A percentile compares a stretch with the other conserved stretches of the same genome.
These are phyloP conservation scores for Balansia obtecta DNA, from an alignment of 2,329 filamentous ascomycete genomes.

Conservation along the genomic window DNA sequence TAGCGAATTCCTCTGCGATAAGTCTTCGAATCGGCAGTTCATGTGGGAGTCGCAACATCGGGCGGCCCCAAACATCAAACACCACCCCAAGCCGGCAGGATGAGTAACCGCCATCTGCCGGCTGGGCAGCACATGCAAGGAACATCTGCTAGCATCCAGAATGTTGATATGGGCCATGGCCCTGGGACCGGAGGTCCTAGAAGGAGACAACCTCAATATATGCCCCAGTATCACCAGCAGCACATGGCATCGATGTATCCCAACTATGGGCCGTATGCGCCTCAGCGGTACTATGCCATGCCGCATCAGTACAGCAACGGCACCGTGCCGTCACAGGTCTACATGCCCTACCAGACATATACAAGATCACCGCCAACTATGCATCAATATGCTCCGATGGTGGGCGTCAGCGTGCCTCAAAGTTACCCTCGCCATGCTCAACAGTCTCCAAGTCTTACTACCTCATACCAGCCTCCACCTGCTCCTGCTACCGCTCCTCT, in stretches of 20 bases:
- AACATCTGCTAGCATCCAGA: conserved; percentile 21
- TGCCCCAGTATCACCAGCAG: conserved; percentile 24
- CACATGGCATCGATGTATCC: conserved; percentile 35
- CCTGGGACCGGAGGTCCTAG: conserved; percentile 24
- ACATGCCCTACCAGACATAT: conserved; percentile 38
- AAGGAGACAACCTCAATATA: conserved; percentile 25
- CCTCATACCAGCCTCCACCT: conserved; percentile 43
- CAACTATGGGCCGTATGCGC: conserved; percentile 38
- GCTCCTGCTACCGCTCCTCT: conserved; percentile 28
- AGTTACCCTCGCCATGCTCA: conserved; percentile 37
- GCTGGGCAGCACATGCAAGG: conserved; percentile 55
- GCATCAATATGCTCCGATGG: conserved; percentile 41
- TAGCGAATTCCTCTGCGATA: not conserved
- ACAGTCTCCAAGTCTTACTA: conserved; percentile 40
- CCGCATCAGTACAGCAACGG: conserved; percentile 46
- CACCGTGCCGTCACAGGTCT: conserved; percentile 31
- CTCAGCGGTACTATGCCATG: conserved; percentile 37
- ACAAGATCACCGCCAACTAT: conserved; percentile 37
- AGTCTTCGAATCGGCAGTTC: conserved; percentile 5
- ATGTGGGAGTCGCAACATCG: conserved; percentile 22
- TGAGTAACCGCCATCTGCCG: conserved; percentile 67
- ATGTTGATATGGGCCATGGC: conserved; percentile 22
- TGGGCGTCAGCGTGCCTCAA: conserved; percentile 31
- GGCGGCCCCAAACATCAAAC: conserved; percentile 21
- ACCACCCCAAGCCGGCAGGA: conserved; percentile 56